Evolutionary conservation across 2,329 filamentous ascomycete species (phyloP).

Genomic region (Akanthomyces lecanii): DNA sequence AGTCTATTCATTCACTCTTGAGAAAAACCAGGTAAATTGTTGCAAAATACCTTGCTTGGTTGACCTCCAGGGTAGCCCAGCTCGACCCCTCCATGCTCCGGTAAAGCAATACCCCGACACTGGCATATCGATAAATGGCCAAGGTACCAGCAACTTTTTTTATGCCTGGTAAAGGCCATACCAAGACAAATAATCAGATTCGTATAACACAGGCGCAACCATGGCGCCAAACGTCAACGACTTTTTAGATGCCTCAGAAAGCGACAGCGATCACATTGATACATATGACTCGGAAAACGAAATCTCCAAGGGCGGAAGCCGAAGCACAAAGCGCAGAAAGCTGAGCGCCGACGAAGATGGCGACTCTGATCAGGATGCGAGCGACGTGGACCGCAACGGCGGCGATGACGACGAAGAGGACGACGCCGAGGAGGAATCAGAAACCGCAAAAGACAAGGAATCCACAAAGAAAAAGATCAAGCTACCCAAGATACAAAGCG

Average conservation of each 20-base stretch:
- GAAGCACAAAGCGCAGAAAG: conserved; percentile 61
- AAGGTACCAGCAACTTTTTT: conserved; percentile 10
- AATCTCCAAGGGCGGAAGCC: conserved; percentile 60
- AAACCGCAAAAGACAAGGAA: conserved; percentile 16
- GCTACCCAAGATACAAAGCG: conserved; percentile 27
- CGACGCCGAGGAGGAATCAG: conserved; percentile 19
- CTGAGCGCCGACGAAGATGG: conserved; percentile 40
- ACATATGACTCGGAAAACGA: conserved; percentile 69
- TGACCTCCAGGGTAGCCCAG: background rate
- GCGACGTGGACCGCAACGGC: conserved; percentile 24
- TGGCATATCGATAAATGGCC: conserved; percentile 13
- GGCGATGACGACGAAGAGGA: conserved; percentile 25
- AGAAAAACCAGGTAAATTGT: background rate
- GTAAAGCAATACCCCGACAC: conserved; percentile 6
- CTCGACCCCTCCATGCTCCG: background rate
- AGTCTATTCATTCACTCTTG: too few relatives aligned
- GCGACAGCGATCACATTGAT: conserved; percentile 53
- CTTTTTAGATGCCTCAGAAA: conserved; percentile 59
- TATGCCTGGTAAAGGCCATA: background rate
- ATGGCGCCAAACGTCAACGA: conserved; percentile 71
- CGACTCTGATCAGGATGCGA: conserved; percentile 26
- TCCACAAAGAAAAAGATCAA: conserved; percentile 27
- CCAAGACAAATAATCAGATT: background rate
- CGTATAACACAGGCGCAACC: background rate
- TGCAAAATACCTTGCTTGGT: background rate